Base-by-base conservation (phyloP, 2,329 filamentous ascomycete genomes). In the Fusarium humuli region DNA sequence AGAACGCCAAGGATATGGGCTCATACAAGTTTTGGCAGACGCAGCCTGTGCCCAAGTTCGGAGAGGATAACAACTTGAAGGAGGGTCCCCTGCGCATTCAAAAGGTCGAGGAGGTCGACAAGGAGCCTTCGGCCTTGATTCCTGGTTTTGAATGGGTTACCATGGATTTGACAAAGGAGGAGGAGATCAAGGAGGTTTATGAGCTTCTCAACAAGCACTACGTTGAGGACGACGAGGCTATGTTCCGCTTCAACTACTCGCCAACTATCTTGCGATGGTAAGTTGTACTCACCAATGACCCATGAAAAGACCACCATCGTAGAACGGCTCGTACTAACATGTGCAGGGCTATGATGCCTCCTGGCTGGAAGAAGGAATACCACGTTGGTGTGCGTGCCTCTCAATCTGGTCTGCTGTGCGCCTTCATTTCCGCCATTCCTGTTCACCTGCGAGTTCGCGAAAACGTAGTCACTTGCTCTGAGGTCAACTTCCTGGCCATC, bases 1-100 rank as follows among this genome's bases (percentile, higher is more conserved):
- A 96, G 86, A 97, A 97, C 77, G 91, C 90, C 74, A 98, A 97
- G 84, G 94, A 98, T 78, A 97, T 98, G 94, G 94, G 91, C 9
- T 93, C 91, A 62, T 98, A 98, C 86, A 98, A 97, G 82, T 99
- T 99, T 84, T 99, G 96, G 96, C 91, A 94, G 80, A 99, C 96
- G 48, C 96, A 99, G 81, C 96, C 96, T 1, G 96, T 99, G 63
- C 92, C 93, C 53, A 91, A 91, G 77, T 97, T 98, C 77, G 91
- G 87, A 75, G 84, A 90, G 79, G 80, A 84, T 63, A 74, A 77
- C 16, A 81, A 84, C 49, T 83, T 90, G 50, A 84, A 90, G 69
- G 94, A 98, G 75, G 96, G 96, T 0, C 94, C 94, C 0, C 92
- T 99, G 78, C 92, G 91, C 81, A 83, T 90, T 20, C 92, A 95